Evolutionary conservation across 1,284 basidiomycete genomes (phyloP), one percentile per base, ranked within the genome.

Genomic region (Papiliotrema nemorosa): DNA sequence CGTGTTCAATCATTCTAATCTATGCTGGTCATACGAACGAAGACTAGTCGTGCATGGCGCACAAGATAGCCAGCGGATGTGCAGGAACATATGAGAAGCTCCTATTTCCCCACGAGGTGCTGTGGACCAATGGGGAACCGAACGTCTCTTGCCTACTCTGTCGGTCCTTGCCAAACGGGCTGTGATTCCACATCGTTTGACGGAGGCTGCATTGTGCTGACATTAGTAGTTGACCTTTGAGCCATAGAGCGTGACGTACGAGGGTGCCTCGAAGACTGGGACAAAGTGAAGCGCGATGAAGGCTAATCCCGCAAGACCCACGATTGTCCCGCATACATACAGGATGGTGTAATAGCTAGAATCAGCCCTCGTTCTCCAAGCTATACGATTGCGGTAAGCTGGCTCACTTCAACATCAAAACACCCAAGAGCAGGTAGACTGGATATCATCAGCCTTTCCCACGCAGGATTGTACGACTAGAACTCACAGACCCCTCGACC

Each of bases 401-500:
- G 33, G 58, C 67, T 49, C 38, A 73, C 71, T 71, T 73, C 51
- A 75, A 64, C 65, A 74, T 67, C 18, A 76, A 60, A 7, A 75
- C 69, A 52, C 73, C 74, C 25, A 74, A 60, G 31, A 76, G 59
- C 27, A 76, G 47, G 58, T 76, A 76, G 66, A 74, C 73, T 74
- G 29, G 52, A 12, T 21, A 6, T 20, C 10, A 29, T 45, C 41
- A 42, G 40, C 42, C 39, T 37, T n/a, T 7, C 35, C 6, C 10
- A 14, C 18, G 25, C 24, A 20, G 21, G 24, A 6, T 31, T 7
- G 29, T 7, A 31, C 14, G 14, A 31, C 7, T 7, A 18, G 27
- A 20, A 73, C 72, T 71, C 55, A 75, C 74, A 73, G 38, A 74
- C 72, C 42, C 74, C 74, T 39, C 74, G 66, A 13, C 74, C 74